Conservation (phyloP, 2,329 filamentous ascomycete species). For the Polychaeton citri region DNA sequence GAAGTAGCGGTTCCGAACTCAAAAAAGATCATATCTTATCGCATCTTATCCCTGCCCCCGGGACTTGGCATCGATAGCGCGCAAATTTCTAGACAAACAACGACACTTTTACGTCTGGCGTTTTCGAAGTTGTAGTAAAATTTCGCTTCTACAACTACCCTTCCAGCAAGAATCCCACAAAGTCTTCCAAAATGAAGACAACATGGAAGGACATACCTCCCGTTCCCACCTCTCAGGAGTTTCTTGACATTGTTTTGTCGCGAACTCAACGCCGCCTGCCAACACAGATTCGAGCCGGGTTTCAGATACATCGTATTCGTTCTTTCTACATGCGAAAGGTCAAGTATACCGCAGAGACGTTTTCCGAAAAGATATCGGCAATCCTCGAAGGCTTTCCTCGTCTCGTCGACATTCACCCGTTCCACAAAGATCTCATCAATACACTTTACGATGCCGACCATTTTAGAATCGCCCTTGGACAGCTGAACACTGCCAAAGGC, state of each 20-base stretch:
- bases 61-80: neutral
- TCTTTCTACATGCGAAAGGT: constrained; percentile 95
- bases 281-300: constrained; percentile 89
- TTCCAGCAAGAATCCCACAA: neutral
- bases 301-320: constrained; percentile 89
- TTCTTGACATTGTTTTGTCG: constrained; percentile 92
- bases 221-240: constrained; percentile 77
- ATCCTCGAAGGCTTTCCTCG: constrained; percentile 91
- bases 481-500: constrained; percentile 90
- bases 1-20: no score
- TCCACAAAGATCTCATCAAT: constrained; percentile 85
- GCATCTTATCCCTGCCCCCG: neutral
- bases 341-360: constrained; percentile 96
- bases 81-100: neutral
- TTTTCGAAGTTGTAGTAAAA: no score
- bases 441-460: constrained; percentile 98
- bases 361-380: constrained; percentile 78
- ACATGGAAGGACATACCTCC: constrained; percentile 42
- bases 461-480: constrained; percentile 91
- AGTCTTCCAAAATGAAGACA: constrained; percentile 37
- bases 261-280: constrained; percentile 85
- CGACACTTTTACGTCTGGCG: neutral
- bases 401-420: constrained; percentile 87
- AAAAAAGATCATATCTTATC: neutral
- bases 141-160: neutral